Base-by-base conservation (phyloP, 495 filamentous ascomycete genomes). In the Amniculicola lignicola region DNA sequence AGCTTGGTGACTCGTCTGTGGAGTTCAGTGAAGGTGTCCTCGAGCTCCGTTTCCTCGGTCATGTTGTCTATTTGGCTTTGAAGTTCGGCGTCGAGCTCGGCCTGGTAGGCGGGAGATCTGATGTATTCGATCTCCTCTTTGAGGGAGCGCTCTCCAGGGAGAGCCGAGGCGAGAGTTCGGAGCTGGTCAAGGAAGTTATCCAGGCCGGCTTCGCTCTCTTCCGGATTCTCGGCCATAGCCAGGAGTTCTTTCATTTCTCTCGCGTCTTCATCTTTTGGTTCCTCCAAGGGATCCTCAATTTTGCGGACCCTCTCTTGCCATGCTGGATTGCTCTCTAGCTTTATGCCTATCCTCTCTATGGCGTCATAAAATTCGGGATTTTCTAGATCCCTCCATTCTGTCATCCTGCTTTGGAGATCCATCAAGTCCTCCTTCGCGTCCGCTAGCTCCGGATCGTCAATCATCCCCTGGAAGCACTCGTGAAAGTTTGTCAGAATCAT, bases 371-470 rank as follows among this genome's bases (percentile, higher is more conserved):
- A 36, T n/a, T 60, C 55, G 16, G 46, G 38, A 2, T 12, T 36
- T 14, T 47, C 49, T 7, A 18, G 3, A 14, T 48, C 29, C 41
- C 7, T 28, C 35, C 7, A 16, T 12, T 60, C 57, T 1, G 41
- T 29, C 24, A 53, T 9, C 21, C 22, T 37, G 4, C 2, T 22
- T 43, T 38, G 57, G 15, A 49, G 11, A 1, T 54, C 39, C 2
- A 22, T 19, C 1, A 60, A n/a, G 3, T 46, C 47, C 2, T 46
- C 40, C 12, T 36, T 29, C 12, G n/a, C 39, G 2, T 46, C 45
- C 0, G 44, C 43, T 1, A 51, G 21, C 2, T 56, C 51, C 1
- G 58, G 44, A 16, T 61, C 45, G 4, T 61, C 51, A 18, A 61
- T 28, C 27, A 61, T 14, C 22, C 44, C 51, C 21, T 61, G 44